These are phyloP conservation scores for Crithidia bombi DNA, from an alignment of 208 protist genomes.

Conservation along the genomic window DNA sequence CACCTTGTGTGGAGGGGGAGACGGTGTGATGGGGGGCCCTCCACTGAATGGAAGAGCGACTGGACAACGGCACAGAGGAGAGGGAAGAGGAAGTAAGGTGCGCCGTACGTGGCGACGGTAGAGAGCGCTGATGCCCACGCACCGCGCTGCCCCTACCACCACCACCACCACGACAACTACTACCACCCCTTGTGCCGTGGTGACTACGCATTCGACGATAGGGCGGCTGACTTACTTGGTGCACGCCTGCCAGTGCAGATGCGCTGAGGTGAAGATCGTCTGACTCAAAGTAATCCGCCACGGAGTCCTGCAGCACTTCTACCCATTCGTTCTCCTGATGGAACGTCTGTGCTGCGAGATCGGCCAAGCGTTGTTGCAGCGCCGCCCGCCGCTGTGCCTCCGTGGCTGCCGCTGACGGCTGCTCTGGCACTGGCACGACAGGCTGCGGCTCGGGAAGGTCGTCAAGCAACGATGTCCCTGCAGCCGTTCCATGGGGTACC, in stretches of 20 bases:
- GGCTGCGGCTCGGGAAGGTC: not conserved
- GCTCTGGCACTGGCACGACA: not conserved
- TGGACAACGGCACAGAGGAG: not conserved
- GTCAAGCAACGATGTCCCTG: too few species aligned
- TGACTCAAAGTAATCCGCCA: constrained; percentile 19
- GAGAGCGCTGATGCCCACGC: too few species aligned
- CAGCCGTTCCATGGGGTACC: too few species aligned
- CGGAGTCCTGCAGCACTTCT: not conserved
- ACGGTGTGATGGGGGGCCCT: not conserved
- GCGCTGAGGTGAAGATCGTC: not conserved
- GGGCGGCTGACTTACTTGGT: constrained; percentile 1
- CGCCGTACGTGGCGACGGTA: too few species aligned
- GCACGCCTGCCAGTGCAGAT: not conserved
- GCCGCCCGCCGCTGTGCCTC: constrained; percentile 11
- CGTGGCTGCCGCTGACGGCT: not conserved
- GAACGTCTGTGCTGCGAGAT: not conserved
- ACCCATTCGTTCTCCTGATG: not conserved
- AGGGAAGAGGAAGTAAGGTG: too few species aligned
- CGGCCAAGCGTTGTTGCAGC: constrained; percentile 16
- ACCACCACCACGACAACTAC: not conserved
- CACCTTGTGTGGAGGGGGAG: not conserved
- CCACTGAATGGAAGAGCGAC: constrained; percentile 19
- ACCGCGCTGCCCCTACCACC: not conserved
- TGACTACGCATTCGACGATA: not conserved
- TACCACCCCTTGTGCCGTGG: not conserved